Evolutionary conservation across 228 moss, liverwort and hornwort genomes (phyloP).

Genomic region (Sphagnum magellanicum): DNA sequence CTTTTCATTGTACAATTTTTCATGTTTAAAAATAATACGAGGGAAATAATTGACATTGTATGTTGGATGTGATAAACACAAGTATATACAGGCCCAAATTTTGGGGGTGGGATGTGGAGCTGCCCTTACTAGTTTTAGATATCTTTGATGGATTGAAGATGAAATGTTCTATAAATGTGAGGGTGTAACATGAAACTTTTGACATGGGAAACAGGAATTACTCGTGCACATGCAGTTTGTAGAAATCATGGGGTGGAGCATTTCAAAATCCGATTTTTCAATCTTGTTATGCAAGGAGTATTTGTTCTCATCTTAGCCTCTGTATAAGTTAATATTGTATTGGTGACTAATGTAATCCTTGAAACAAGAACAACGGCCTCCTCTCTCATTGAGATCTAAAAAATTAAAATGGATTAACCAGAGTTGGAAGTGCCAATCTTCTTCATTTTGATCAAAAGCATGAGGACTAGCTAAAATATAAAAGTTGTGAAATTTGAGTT

Average conservation of each 20-base stretch:
- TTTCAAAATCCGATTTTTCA: constrained; percentile 42
- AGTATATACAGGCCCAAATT: too few relatives aligned
- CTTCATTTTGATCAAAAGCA: too few relatives aligned
- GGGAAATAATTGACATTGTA: too few relatives aligned
- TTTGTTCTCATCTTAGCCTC: background rate
- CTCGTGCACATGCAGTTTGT: constrained; percentile 35
- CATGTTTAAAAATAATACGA: too few relatives aligned
- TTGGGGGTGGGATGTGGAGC: background rate
- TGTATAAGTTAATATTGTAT: background rate
- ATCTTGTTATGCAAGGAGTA: constrained; percentile 40
- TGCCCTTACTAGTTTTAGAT: background rate
- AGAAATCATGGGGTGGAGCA: constrained; percentile 50
- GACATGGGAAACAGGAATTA: constrained; percentile 15
- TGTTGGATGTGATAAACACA: too few relatives aligned
- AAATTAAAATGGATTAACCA: background rate
- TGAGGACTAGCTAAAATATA: too few relatives aligned
- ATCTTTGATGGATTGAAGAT: too few relatives aligned
- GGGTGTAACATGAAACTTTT: background rate
- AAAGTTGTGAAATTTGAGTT: background rate
- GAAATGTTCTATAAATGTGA: too few relatives aligned
- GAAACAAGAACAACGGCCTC: background rate
- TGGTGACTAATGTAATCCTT: background rate
- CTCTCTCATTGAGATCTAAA: background rate
- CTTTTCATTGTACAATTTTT: too few relatives aligned
- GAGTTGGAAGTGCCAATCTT: background rate